Base-by-base conservation (phyloP, 148 eudicot genomes). In the Nyssa sinensis region DNA sequence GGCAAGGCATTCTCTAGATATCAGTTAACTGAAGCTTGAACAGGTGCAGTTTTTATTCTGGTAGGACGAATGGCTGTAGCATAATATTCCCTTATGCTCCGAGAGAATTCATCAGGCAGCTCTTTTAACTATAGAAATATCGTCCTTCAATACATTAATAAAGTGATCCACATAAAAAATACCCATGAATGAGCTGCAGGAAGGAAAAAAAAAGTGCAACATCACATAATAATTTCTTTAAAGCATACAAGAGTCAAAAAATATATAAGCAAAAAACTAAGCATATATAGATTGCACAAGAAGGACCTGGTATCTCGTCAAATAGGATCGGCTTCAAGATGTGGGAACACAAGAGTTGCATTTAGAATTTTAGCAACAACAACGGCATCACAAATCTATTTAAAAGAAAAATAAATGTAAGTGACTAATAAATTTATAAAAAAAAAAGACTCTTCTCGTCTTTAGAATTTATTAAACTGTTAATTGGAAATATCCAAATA, bases 21-120 rank as follows among this genome's bases (percentile, higher is more conserved):
- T 97, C 99, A 95, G 78, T 92, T 85, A 72, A 85, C 97, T 19
- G 99, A 95, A 82, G 99, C 99, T 82, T 95, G 99, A 70, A 95
- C 93, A 37, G 99, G 99, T 62, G 99, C 97, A 55, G 86, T 90
- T 81, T 95, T 92, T 17, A 95, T 81, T 79, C 99, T 83, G 68
- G 92, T 95, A 74, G 89, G 89, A 69, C 99, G 90, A 73, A 92
- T 89, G 37, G 93, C 97, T 72, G 89, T 83, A 41, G 91, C 86
- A 78, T 95, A 95, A 79, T 92, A 95, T 75, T 85, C 97, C 70
- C 97, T 84, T n/a, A 97, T 95, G 80, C 99, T 95, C 99, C 99
- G 91, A 16, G 89, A 76, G 79, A 85, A 95, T 71, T 91, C 94
- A 49, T 86, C 86, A 5, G 99, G 99, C 66, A 95, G 80, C 83